These are phyloP conservation scores for Laburnicola sp. DNA, from an alignment of 2,329 filamentous ascomycete genomes.

Conservation along the genomic window DNA sequence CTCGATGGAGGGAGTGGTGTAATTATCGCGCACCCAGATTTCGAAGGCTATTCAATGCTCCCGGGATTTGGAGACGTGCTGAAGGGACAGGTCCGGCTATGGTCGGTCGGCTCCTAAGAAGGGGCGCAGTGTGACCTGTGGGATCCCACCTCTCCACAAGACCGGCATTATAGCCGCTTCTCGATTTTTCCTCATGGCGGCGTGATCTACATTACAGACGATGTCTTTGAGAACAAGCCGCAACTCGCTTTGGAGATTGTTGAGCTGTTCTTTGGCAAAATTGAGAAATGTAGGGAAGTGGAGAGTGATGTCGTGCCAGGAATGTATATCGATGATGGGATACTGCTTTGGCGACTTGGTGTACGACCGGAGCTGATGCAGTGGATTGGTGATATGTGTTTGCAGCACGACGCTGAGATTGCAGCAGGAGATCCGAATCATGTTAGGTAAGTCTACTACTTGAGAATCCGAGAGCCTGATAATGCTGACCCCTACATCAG, in stretches of 20 bases:
- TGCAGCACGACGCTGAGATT: slow-evolving; percentile 23
- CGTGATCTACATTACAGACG: slow-evolving; percentile 50
- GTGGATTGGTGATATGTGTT: slow-evolving; percentile 23
- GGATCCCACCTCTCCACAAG: slow-evolving; percentile 17
- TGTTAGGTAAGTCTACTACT: no score
- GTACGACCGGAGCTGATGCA: slow-evolving; percentile 39
- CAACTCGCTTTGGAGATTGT: slow-evolving; percentile 43
- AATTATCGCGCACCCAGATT: slow-evolving; percentile 29
- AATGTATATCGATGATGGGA: slow-evolving; percentile 25
- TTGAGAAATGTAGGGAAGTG: slow-evolving; percentile 23
- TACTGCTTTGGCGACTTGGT: slow-evolving; percentile 38
- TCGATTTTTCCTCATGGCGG: slow-evolving; percentile 46
- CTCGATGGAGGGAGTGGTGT: slow-evolving; percentile 1
- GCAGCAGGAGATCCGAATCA: slow-evolving; percentile 21
- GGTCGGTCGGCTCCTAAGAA: slow-evolving; percentile 39
- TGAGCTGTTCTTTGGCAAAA: slow-evolving; percentile 36
- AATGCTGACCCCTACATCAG: slow-evolving; percentile 8
- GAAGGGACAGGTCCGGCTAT: slow-evolving; percentile 32
- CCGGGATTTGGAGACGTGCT: slow-evolving; percentile 40
- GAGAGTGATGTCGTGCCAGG: slow-evolving; percentile 18
- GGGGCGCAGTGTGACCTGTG: slow-evolving; percentile 19
- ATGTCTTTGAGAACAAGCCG: slow-evolving; percentile 47
- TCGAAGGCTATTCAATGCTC: slow-evolving; percentile 35
- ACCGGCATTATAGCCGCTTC: slow-evolving; percentile 27
- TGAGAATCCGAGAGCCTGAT: background rate